phyloP scores from a whole-genome alignment of 2,329 filamentous ascomycete species.

The Fusarium acutatum region DNA sequence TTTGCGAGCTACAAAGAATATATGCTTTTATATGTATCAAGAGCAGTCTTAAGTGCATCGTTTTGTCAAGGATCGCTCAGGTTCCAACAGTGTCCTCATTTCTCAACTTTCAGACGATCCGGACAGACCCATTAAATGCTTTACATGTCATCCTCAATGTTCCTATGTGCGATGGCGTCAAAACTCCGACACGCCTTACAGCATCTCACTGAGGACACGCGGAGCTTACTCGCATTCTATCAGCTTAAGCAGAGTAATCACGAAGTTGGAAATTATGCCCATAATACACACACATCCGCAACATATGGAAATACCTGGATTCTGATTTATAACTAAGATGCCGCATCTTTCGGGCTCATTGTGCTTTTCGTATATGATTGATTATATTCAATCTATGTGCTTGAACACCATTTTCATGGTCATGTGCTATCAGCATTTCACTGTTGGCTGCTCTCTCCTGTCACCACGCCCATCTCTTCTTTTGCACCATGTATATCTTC shows the following conservation, averaged over 20 bases:
- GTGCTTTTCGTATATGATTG: neutral
- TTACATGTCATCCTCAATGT: neutral
- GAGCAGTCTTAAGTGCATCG: neutral
- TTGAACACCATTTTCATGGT: neutral
- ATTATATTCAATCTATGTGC: neutral
- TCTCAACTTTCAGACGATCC: neutral
- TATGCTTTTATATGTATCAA: neutral
- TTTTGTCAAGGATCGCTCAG: neutral
- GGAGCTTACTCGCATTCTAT: neutral
- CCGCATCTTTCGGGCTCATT: neutral
- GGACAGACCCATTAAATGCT: neutral
- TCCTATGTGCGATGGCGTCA: neutral
- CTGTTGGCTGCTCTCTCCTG: conserved; percentile 13
- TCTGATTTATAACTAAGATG: neutral
- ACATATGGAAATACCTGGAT: neutral
- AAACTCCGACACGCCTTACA: neutral
- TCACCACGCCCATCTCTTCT: conserved; percentile 43
- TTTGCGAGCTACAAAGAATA: conserved; percentile 3
- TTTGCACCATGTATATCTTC: conserved; percentile 62
- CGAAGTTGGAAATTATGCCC: neutral
- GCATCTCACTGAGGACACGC: neutral
- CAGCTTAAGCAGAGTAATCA: neutral
- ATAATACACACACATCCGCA: neutral
- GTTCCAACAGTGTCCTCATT: neutral
- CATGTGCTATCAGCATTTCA: neutral